Base-by-base conservation (phyloP, 345 rosid species). In the Euphorbia tirucalli region DNA sequence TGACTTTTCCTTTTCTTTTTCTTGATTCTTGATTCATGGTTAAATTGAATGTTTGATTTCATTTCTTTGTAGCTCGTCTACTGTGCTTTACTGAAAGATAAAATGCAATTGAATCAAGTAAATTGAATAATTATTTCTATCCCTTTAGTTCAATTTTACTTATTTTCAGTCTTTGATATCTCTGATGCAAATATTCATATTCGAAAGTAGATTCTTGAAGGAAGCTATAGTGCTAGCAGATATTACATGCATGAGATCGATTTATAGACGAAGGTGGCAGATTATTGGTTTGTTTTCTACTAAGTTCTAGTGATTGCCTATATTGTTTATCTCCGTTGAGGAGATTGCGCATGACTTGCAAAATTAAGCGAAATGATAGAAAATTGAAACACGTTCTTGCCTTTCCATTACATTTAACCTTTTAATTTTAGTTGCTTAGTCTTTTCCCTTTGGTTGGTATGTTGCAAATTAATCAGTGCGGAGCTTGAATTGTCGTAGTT, bases 41-140 rank as follows among this genome's bases (percentile, higher is more conserved):
- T 60, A 30, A 58, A 58, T 65, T 69, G 70, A 30, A 55, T 64
- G 63, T 62, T 5, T 52, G 10, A 52, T 52, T 52, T 50, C 16
- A 28, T 21, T 43, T n/a, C 41, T 18, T 43, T n/a, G 70, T 54
- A 56, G 31, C 32, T 25, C 16, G 61, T 22, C 13, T 56, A 3
- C 32, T 56, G 61, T 56, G 61, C 0, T 56, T 56, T 11, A 56
- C 28, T 56, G 24, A 56, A 46, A 46, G 50, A 46, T 0, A 46
- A 10, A 46, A 46, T 14, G 50, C 16, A 46, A 46, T 46, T 46
- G 10, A 46, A 14, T 8, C 8, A 37, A 8, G 3, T 3, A 37
- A 37, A 37, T 37, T 37, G 3, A 8, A 37, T 8, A 37, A 37
- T 3, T 37, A 46, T 46, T 5, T 46, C 50, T 15, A 46, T 46